A percentile compares a stretch with the other conserved stretches of the same genome.
Conservation (phyloP, 2,329 filamentous ascomycete genomes). For the Stachybotrys chartarum region DNA sequence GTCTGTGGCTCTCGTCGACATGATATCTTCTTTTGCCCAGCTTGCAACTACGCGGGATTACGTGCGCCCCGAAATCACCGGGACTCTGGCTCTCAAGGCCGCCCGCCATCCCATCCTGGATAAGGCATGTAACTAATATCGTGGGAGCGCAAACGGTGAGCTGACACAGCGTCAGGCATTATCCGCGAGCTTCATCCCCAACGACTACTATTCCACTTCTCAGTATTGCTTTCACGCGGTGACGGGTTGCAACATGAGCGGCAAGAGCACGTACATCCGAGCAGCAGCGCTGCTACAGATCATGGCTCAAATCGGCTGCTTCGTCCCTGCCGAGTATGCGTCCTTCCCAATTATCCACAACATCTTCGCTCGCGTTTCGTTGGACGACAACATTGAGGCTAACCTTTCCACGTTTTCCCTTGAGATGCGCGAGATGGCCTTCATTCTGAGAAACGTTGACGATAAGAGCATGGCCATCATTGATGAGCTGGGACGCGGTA, state of each 20-base stretch:
- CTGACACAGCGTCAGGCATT: constrained; percentile 43
- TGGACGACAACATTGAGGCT: constrained; percentile 80
- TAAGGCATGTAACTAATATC: constrained; percentile 42
- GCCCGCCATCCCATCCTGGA: constrained; percentile 76
- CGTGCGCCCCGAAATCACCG: constrained; percentile 59
- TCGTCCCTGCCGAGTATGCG: constrained; percentile 80
- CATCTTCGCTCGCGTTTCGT: constrained; percentile 80
- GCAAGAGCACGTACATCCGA: constrained; percentile 92
- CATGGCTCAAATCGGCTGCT: constrained; percentile 91
- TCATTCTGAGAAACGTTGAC: constrained; percentile 80
- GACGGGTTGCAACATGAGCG: constrained; percentile 97
- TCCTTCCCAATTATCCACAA: constrained; percentile 73
- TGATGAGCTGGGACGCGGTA: constrained; percentile 88
- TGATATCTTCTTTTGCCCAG: constrained; percentile 72
- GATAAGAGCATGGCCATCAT: constrained; percentile 72
- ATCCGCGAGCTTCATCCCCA: constrained; percentile 66
- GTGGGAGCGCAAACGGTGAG: neutral
- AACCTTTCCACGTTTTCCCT: constrained; percentile 91
- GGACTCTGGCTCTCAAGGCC: constrained; percentile 63
- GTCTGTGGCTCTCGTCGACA: constrained; percentile 78
- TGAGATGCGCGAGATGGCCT: constrained; percentile 94
- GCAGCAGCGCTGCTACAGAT: constrained; percentile 76
- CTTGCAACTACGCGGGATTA: constrained; percentile 56
- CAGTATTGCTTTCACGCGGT: constrained; percentile 85
- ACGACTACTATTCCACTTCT: constrained; percentile 79